Percentiles rank a stretch among this genome's conserved stretches.
phyloP scores from a whole-genome alignment of 495 filamentous ascomycete genomes.

The Penicillium bovifimosum region DNA sequence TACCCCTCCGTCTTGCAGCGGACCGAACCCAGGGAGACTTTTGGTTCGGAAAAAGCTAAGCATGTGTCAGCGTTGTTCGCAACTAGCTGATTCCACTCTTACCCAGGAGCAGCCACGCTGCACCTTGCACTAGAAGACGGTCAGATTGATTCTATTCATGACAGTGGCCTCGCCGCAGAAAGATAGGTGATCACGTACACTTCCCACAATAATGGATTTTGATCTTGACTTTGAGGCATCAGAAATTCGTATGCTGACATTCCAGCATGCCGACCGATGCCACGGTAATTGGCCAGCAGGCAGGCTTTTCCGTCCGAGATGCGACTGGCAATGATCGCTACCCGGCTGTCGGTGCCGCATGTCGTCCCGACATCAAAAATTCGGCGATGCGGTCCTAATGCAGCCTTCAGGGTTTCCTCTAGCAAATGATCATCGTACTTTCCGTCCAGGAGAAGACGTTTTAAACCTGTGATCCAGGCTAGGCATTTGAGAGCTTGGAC shows the following conservation, averaged over 20 bases:
- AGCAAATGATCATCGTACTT: too few species aligned
- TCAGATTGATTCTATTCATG: too few species aligned
- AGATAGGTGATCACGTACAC: too few species aligned
- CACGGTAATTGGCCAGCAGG: not conserved
- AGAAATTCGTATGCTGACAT: constrained; percentile 1
- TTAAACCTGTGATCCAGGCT: too few species aligned
- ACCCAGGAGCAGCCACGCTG: not conserved
- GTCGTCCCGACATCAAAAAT: not conserved
- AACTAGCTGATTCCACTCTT: too few species aligned
- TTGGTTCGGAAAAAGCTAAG: not conserved
- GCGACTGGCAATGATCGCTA: not conserved
- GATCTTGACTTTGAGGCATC: not conserved
- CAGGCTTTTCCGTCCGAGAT: not conserved
- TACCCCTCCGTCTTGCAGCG: not conserved
- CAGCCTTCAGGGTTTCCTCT: too few species aligned
- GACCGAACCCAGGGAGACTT: not conserved
- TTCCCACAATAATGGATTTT: not conserved
- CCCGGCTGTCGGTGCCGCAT: not conserved
- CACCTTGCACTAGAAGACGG: not conserved
- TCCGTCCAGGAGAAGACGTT: too few species aligned
- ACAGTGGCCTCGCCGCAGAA: too few species aligned
- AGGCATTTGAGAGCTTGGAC: too few species aligned
- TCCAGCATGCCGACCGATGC: not conserved
- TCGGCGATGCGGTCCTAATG: not conserved
- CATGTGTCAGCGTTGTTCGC: not conserved